Conservation (phyloP, 768 basidiomycete genomes). For the Suillus brevipes region DNA sequence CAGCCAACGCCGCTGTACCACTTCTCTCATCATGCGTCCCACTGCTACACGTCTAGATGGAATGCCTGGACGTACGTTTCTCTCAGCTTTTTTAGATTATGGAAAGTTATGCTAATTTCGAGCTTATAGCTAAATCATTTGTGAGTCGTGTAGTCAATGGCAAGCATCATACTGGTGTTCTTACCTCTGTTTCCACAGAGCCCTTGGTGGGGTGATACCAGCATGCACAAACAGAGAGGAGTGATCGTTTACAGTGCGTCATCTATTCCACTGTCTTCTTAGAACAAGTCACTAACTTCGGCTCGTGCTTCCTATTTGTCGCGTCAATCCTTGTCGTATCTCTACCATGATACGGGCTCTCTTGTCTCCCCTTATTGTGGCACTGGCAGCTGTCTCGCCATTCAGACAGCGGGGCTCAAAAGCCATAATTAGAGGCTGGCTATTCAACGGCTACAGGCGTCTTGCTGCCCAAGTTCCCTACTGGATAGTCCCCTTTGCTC, state of each 20-base stretch:
- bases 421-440: slow-evolving; percentile 67
- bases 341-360: background rate
- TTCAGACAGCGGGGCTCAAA: slow-evolving; percentile 75
- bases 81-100: background rate
- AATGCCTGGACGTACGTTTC: slow-evolving; percentile 79
- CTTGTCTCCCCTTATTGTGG: background rate
- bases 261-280: slow-evolving; percentile 2
- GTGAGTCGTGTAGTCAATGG: slow-evolving; percentile 48
- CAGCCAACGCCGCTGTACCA: slow-evolving; percentile 7
- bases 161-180: background rate
- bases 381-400: slow-evolving; percentile 70
- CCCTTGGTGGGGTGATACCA: slow-evolving; percentile 89
- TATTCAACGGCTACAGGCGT: slow-evolving; percentile 87
- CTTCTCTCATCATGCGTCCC: slow-evolving; percentile 43
- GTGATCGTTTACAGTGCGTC: slow-evolving; percentile 79
- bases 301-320: background rate
- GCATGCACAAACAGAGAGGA: slow-evolving; percentile 70
- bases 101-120: slow-evolving; percentile 9
- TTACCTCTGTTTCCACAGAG: slow-evolving; percentile 44
- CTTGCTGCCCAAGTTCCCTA: slow-evolving; percentile 73
- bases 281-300: background rate
- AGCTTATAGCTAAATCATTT: slow-evolving; percentile 67
- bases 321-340: background rate
- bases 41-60: slow-evolving; percentile 60
- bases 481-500: slow-evolving; percentile 73